Base-by-base conservation (phyloP, 2,329 filamentous ascomycete genomes). In the Peltaster fructicola region DNA sequence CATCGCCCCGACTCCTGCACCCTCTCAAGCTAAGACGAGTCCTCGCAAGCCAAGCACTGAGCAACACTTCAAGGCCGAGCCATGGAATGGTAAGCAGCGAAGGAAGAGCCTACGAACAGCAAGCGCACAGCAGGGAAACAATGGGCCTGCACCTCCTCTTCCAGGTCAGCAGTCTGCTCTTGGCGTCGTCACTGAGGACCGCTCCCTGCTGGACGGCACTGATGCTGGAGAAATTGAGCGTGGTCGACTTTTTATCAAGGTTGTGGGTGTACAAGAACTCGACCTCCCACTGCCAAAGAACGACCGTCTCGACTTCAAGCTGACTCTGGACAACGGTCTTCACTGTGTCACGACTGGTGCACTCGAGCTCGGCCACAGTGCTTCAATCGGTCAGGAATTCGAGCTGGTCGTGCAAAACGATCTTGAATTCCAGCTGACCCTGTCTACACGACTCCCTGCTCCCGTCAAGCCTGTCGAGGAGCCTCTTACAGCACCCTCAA, bases 311-410 rank as follows among this genome's bases (percentile, higher is more conserved):
- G 88, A 80, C 66, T 98, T 98, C 56, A 84, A 85, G 40, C 65
- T 98, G 7, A 98, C 88, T 1, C 65, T 98, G n/a, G 88, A 98
- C 52, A 98, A 98, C 36, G 88, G 88, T 14, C 69, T 98, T 2
- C 88, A 98, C 50, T 98, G 88, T 43, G 88, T 98, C 9, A 98
- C 88, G 1, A 98, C 88, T 3, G 75, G 82, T 1, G 93, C 82
- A 79, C 63, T 95, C 6, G 88, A 98, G 50, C 62, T 98, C 31
- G 82, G 81, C 11, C 77, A 78, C 39, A 85, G 78, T 31, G 85
- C 88, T 2, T 82, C 88, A 0, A 95, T 98, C 39, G 88, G 85
- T 5, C 88, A 98, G 46, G 88, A 98, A 48, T 98, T 98, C 41
- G 88, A 98, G 55, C 71, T 98, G 21, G 84, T 95, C 15, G 88